Evolutionary conservation across 2,329 filamentous ascomycete genomes (phyloP).

Genomic region (Sordariomycetes sp.): DNA sequence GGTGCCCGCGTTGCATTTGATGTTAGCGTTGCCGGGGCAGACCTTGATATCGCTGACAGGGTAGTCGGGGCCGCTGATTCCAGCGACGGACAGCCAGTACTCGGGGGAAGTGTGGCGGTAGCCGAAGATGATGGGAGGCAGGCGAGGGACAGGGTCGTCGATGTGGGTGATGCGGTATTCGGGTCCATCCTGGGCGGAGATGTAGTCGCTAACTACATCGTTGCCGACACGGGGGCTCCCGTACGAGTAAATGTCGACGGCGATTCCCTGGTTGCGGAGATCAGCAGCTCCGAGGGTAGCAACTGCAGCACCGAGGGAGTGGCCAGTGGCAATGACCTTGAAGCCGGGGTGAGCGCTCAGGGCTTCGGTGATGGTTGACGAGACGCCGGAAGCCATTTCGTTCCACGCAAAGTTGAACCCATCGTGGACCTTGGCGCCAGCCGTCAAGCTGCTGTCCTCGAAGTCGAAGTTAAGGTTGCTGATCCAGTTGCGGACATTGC

Average conservation of each 20-base stretch:
- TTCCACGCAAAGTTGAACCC: slow-evolving; percentile 54
- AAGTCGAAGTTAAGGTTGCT: slow-evolving; percentile 34
- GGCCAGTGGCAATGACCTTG: slow-evolving; percentile 51
- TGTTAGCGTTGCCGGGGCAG: slow-evolving; percentile 38
- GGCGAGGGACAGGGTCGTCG: slow-evolving; percentile 57
- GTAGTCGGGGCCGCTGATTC: slow-evolving; percentile 23
- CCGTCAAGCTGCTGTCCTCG: slow-evolving; percentile 16
- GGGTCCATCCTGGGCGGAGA: slow-evolving; percentile 40
- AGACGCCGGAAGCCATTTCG: slow-evolving; percentile 35
- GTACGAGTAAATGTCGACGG: slow-evolving; percentile 53
- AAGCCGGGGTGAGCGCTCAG: slow-evolving; percentile 37
- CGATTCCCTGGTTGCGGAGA: slow-evolving; percentile 37
- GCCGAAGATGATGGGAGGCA: slow-evolving; percentile 51
- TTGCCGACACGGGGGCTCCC: slow-evolving; percentile 60
- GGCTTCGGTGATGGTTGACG: slow-evolving; percentile 33
- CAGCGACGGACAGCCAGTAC: slow-evolving; percentile 47
- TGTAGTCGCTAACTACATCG: slow-evolving; percentile 38
- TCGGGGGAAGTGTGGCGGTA: slow-evolving; percentile 63
- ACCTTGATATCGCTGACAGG: slow-evolving; percentile 28
- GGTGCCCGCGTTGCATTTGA: slow-evolving; percentile 41
- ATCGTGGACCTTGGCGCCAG: slow-evolving; percentile 40
- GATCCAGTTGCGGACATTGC: slow-evolving; percentile 52
- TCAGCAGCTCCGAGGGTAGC: slow-evolving; percentile 50
- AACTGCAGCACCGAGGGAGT: slow-evolving; percentile 60
- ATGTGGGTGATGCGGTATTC: slow-evolving; percentile 59